Evolutionary conservation across 495 filamentous ascomycete species (phyloP), one percentile per base, ranked within the genome.

Genomic region (Penicillium malachiteum): DNA sequence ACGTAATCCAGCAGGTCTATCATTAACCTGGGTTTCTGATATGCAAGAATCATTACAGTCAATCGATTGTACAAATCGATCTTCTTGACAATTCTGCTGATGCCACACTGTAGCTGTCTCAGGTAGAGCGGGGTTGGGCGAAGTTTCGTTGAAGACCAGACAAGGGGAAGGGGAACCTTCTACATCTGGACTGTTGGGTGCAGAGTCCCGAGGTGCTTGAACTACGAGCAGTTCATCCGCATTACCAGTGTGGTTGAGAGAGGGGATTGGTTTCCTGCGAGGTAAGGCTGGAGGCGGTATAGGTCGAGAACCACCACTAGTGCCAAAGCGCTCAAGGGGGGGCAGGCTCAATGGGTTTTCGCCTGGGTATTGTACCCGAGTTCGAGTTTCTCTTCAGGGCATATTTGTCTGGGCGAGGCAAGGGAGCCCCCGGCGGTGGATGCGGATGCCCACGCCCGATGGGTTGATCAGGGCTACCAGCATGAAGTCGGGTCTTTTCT

Each of bases 321-420:
- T 56, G 12, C 57, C 58, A 10, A 57, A 48, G 31, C 51, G 58
- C 21, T 71, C 69, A 18, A 77, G 70, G 5, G 76, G n/a, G 53
- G 0, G 73, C 67, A 9, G 75, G 66, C 26, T 77, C 71, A 6
- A 88, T 70, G 12, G 83, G 75, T 51, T 87, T 87, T 5, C 85
- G 71, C 55, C 81, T 91, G 13, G 87, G 84, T 2, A 84, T 67
- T 14, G 75, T 73, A 45, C 80, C 77, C 13, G 50, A 44, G 6
- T 16, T 52, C 0, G 85, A 76, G 16, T 79, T 73, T 8, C 77
- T 78, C 57, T 82, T 83, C 34, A 80, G 73, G 21, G 79, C 81
- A 56, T 86, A 86, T 31, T 80, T 83, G 34, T 87, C 84, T 6
- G 89, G 88, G 7, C 83, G 87, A n/a, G 90, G 89, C 3, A 93